phyloP scores from a whole-genome alignment of 352 stramenopile species.

The Pythium oligandrum region DNA sequence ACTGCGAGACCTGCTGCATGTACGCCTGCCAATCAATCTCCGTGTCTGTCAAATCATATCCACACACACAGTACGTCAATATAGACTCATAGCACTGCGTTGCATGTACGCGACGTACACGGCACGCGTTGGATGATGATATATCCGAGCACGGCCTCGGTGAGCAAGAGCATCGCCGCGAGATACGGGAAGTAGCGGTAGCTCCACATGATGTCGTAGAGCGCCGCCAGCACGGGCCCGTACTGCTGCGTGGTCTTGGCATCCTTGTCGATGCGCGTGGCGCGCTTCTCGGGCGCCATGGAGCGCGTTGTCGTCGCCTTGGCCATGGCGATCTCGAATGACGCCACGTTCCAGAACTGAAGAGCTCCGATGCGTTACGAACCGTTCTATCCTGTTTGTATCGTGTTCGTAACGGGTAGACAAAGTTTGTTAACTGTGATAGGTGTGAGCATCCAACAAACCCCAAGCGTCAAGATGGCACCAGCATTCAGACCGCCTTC shows the following conservation, averaged over 20 bases:
- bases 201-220: constrained; percentile 86
- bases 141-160: constrained; percentile 56
- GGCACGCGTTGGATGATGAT: constrained; percentile 80
- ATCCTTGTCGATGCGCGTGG: constrained; percentile 85
- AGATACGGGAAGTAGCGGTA: constrained; percentile 80
- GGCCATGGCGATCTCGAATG: constrained; percentile 4
- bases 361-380: too few relatives aligned
- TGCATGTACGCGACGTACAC: constrained; percentile 28
- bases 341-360: constrained; percentile 8
- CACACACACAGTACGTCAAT: constrained; percentile 3
- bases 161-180: constrained; percentile 45
- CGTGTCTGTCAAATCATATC: constrained; percentile 73
- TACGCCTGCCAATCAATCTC: constrained; percentile 99
- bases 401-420: too few relatives aligned
- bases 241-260: constrained; percentile 72
- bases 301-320: constrained; percentile 8
- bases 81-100: not conserved
- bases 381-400: too few relatives aligned
- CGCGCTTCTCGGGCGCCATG: constrained; percentile 26
- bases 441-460: too few relatives aligned
- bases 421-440: too few relatives aligned
- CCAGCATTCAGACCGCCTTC: constrained; percentile 21
- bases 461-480: too few relatives aligned
- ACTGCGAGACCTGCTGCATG: constrained; percentile 96
- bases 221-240: constrained; percentile 59